These are phyloP conservation scores for Tilletia walkeri DNA, from an alignment of 1,284 basidiomycete genomes.

Conservation along the genomic window DNA sequence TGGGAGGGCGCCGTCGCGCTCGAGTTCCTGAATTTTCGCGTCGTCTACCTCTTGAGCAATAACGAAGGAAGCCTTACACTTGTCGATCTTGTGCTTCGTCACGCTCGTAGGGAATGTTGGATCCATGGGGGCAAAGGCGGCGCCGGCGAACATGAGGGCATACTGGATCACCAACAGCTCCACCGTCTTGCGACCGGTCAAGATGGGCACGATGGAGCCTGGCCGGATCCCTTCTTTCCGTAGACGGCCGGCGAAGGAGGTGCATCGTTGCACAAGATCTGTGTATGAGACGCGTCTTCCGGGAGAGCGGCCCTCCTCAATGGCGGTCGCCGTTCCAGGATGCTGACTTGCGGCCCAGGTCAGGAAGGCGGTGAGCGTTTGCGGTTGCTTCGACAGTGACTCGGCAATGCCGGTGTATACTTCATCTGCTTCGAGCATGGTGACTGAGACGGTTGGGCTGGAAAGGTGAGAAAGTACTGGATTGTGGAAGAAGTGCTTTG, in stretches of 20 bases:
- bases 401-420: not conserved
- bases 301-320: not conserved
- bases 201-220: not conserved
- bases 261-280: not conserved
- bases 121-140: slow-evolving; percentile 7
- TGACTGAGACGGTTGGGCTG: too few relatives aligned
- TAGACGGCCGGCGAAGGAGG: not conserved
- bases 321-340: not conserved
- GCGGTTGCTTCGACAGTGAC: not conserved
- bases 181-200: not conserved
- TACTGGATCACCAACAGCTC: not conserved
- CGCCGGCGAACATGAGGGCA: not conserved
- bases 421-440: too few relatives aligned
- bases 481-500: too few relatives aligned
- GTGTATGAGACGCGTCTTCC: not conserved
- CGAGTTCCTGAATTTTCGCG: not conserved
- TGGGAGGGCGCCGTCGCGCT: not conserved
- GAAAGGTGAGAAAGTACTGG: too few relatives aligned
- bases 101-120: not conserved
- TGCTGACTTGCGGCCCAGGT: not conserved
- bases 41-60: not conserved
- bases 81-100: not conserved
- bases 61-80: not conserved
- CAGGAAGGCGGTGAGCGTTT: slow-evolving; percentile 6
- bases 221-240: not conserved